These are phyloP conservation scores for Phaeodactylum tricornutum DNA, from an alignment of 108 stramenopile genomes.

Conservation along the genomic window DNA sequence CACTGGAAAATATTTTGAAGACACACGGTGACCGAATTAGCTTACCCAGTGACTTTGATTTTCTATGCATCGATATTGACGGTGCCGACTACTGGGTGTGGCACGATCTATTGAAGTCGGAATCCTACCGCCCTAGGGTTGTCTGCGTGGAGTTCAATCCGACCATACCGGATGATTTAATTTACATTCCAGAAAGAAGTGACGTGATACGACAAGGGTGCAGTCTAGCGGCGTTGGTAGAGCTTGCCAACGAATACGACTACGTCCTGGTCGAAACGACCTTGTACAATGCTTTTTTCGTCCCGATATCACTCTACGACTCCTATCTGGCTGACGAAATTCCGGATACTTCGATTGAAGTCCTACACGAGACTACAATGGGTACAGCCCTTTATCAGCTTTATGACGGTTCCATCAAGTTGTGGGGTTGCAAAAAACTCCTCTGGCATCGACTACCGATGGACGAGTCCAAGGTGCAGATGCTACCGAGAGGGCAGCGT, in stretches of 20 bases:
- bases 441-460: conserved; percentile 71
- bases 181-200: conserved; percentile 53
- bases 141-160: conserved; percentile 80
- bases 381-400: conserved; percentile 68
- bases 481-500: conserved; percentile 30
- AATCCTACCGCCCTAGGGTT: conserved; percentile 35
- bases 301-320: conserved; percentile 27
- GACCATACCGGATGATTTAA: conserved; percentile 66
- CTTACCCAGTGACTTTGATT: conserved; percentile 48
- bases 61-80: conserved; percentile 74
- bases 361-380: conserved; percentile 59
- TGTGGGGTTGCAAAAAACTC: conserved; percentile 61
- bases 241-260: conserved; percentile 31
- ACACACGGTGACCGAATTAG: conserved; percentile 10
- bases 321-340: conserved; percentile 27
- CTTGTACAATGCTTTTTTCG: conserved; percentile 75
- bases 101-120: conserved; percentile 22
- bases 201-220: conserved; percentile 53
- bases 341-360: conserved; percentile 56
- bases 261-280: conserved; percentile 69
- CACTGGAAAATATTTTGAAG: conserved; percentile 19
- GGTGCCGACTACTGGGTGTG: conserved; percentile 74
- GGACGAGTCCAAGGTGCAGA: conserved; percentile 46
- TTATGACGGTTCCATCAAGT: conserved; percentile 72
- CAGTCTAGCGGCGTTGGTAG: conserved; percentile 59